phyloP scores from a whole-genome alignment of 768 basidiomycete genomes.

The Rhizopogon rudus region DNA sequence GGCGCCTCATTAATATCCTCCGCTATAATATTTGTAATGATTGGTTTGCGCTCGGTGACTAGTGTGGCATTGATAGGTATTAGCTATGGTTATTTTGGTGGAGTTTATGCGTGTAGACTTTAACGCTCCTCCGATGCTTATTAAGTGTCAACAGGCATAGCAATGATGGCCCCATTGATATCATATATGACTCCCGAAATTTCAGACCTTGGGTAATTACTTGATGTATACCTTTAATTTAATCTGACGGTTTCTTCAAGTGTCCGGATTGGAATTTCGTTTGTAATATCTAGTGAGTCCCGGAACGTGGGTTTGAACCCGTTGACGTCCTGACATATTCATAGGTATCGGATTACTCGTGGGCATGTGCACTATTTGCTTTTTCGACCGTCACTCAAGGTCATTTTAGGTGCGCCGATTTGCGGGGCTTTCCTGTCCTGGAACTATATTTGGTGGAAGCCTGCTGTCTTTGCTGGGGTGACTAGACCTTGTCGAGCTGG shows the following conservation, averaged over 20 bases:
- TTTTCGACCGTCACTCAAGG: constrained; percentile 16
- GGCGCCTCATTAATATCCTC: constrained; percentile 27
- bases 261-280: constrained; percentile 42
- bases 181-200: constrained; percentile 38
- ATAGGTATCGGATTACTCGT: constrained; percentile 22
- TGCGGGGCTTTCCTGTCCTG: constrained; percentile 50
- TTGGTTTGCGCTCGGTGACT: constrained; percentile 33
- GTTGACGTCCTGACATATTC: neutral
- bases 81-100: constrained; percentile 46
- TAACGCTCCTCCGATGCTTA: neutral
- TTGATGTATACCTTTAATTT: neutral
- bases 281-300: constrained; percentile 35
- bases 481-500: neutral
- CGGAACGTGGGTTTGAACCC: constrained; percentile 21
- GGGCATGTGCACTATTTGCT: constrained; percentile 4
- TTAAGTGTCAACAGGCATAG: constrained; percentile 25
- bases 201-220: constrained; percentile 43
- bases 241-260: constrained; percentile 6
- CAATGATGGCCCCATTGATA: constrained; percentile 39
- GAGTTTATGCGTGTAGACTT: constrained; percentile 24
- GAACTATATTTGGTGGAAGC: constrained; percentile 52
- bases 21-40: constrained; percentile 38
- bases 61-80: constrained; percentile 38
- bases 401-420: constrained; percentile 46
- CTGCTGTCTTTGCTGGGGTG: constrained; percentile 47